Base-by-base conservation (phyloP, 768 basidiomycete genomes). In the Saitozyma sp. region DNA sequence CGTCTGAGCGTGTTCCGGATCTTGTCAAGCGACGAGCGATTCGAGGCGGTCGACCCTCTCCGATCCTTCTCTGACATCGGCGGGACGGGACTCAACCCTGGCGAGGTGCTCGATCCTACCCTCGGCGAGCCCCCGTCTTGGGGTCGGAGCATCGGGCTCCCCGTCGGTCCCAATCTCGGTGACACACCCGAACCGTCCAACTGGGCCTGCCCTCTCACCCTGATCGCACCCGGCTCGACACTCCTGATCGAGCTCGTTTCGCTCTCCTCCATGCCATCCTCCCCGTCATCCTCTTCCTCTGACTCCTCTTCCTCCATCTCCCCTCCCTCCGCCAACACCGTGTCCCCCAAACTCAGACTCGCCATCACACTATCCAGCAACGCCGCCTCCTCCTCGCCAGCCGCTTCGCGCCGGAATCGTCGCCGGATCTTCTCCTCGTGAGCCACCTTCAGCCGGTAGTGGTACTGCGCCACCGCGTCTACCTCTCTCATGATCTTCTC, bases 361-460 rank as follows among this genome's bases (percentile, higher is more conserved):
- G 84, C 85, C 55, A 93, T 86, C 40, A 97, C 86, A 52, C 87
- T 86, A 65, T 90, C 85, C 51, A 98, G 86, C 45, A 98, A 82
- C 14, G 84, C 87, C n/a, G 88, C 89, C 72, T 92, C 89, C 66
- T 96, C 91, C 56, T 79, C 79, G 75, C 80, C 79, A 58, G 80
- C 78, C 38, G 77, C 71, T 37, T 79, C 79, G 59, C 85, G 85
- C 49, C 86, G 86, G 78, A 99, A 93, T 45, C 93, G 84, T 51
- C 88, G 84, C n/a, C 92, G 85, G 52, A 98, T 83, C 81, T 91
- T 94, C 73, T 88, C 89, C 80, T 99, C 96, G 74, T 96, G 89
- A 9, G 90, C 84, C 37, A 97, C 83, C 82, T 99, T 99, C 63
- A 94, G 85, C 76, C 89, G 87, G 81, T 97, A 96, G 79, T 99